Evolutionary conservation across 305 asterid genomes (phyloP).

Genomic region (Fraxinus dipetala): DNA sequence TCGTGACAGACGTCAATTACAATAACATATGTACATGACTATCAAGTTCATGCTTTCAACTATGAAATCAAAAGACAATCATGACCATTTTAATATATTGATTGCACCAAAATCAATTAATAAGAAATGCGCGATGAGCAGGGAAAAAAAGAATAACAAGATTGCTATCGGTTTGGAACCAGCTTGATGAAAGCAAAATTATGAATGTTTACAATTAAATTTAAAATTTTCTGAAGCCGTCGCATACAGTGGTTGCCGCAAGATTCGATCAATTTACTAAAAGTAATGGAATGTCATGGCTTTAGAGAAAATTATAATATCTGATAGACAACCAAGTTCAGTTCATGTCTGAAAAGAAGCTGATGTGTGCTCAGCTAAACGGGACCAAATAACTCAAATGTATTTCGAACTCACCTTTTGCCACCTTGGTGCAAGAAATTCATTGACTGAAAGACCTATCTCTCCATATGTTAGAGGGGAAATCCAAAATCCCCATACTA

Average conservation of each 20-base stretch:
- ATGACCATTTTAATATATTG: background rate
- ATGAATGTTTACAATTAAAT: background rate
- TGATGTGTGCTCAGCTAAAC: background rate
- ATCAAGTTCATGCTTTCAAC: background rate
- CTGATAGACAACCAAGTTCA: background rate
- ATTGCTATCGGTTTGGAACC: background rate
- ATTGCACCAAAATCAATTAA: background rate
- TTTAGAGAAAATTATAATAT: background rate
- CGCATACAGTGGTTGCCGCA: background rate
- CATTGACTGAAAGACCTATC: conserved; percentile 45
- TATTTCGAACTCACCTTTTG: conserved; percentile 19
- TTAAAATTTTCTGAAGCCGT: background rate
- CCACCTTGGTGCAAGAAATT: conserved; percentile 52
- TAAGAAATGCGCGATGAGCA: background rate
- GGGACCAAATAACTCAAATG: background rate
- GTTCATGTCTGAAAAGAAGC: background rate
- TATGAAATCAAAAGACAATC: background rate
- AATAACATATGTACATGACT: background rate
- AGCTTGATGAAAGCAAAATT: background rate
- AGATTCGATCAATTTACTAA: background rate
- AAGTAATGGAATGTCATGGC: background rate
- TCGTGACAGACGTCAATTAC: background rate
- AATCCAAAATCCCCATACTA: conserved; percentile 50
- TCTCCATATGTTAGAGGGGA: conserved; percentile 49
- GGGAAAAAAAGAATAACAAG: background rate